A percentile compares a stretch with the other conserved stretches of the same genome.
These are phyloP conservation scores for Fusarium solani-melongenae DNA, from an alignment of 2,329 filamentous ascomycete species.

Conservation along the genomic window DNA sequence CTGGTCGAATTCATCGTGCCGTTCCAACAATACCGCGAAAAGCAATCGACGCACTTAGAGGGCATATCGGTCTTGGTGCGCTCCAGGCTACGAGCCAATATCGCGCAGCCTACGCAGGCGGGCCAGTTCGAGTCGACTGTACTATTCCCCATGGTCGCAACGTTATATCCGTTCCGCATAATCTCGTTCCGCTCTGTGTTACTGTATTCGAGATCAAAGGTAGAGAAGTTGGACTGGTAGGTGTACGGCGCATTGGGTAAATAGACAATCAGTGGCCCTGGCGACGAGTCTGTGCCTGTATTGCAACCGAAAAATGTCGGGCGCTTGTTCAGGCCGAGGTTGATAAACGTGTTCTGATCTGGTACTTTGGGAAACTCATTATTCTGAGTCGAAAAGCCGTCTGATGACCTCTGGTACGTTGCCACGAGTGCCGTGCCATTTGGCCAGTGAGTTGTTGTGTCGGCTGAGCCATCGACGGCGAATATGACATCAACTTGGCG, in stretches of 20 bases:
- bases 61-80: conserved; percentile 74
- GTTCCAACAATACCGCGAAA: conserved; percentile 86
- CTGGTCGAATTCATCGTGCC: conserved; percentile 63
- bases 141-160: conserved; percentile 53
- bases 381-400: conserved; percentile 66
- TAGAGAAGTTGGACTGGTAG: conserved; percentile 77
- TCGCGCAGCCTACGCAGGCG: conserved; percentile 83
- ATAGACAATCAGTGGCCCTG: conserved; percentile 79
- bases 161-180: conserved; percentile 83
- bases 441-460: conserved; percentile 76
- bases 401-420: conserved; percentile 75
- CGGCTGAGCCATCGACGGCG: conserved; percentile 81
- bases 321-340: conserved; percentile 76
- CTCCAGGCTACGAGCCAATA: conserved; percentile 76
- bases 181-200: conserved; percentile 75
- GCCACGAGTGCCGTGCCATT: conserved; percentile 81
- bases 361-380: conserved; percentile 79
- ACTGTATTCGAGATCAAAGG: conserved; percentile 73
- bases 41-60: conserved; percentile 77
- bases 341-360: conserved; percentile 81
- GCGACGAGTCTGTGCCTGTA: conserved; percentile 42
- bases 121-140: conserved; percentile 78
- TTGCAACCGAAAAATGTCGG: conserved; percentile 88
- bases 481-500: conserved; percentile 84
- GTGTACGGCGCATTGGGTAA: conserved; percentile 84